Evolutionary conservation across 202 grass and related monocot genomes (phyloP), one percentile per base, ranked within the genome.

Genomic region (Schoenoplectus tabernaemontani): DNA sequence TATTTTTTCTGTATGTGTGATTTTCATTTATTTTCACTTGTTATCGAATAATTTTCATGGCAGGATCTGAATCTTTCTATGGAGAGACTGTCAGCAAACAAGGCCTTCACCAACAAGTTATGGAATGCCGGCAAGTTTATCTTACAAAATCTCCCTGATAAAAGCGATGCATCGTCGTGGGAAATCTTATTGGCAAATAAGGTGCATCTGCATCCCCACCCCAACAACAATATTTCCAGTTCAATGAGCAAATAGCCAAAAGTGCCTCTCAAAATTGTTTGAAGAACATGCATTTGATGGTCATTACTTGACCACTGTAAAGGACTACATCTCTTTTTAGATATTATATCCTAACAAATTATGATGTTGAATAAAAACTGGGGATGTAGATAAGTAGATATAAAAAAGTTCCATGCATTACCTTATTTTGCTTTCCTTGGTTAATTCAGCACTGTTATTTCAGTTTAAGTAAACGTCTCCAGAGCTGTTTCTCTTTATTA

Each of bases 41-140:
- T 78, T 85, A 68, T 86, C 77, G 38, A 20, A 46, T 54, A 22
- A 23, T 77, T 85, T 83, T 84, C 48, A 23, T 65, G 85, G 77
- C 85, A 98, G 95, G 95, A 98, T 84, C 88, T 98, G 64, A 98
- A 98, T 92, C 95, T 98, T 47, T 94, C 91, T 74, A 87, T 64
- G 19, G 95, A 98, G 87, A 98, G 95, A 80, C 85, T 98, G 83
- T 87, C 81, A 64, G 93, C 95, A 82, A 98, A 95, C 80, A 98
- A 98, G 83, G 89, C 91, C 91, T 98, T 98, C 69, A 98, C 91
- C 32, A 98, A 98, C 82, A 98, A 98, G 78, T 85, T 98, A 79
- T 98, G 95, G 95, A 98, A 98, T 63, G 95, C 91, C 12, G 95
- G 95, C 62, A 98, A 95, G 91, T 98, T 98, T 78, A 83, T 98